Evolutionary conservation across 1,139 yeast genomes (phyloP).

Genomic region (Geotrichum candidum): DNA sequence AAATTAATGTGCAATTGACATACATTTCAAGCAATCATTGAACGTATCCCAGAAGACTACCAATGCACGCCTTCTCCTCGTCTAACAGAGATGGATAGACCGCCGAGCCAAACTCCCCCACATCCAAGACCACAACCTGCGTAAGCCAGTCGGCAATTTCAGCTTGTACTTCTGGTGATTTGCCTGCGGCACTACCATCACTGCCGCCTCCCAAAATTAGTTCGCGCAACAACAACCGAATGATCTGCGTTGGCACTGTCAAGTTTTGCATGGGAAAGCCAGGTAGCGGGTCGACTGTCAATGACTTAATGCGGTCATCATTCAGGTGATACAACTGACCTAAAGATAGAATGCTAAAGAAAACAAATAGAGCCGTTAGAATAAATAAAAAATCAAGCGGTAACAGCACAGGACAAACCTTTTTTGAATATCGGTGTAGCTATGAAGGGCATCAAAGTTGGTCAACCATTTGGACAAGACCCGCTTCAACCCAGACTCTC

Average conservation of each 20-base stretch:
- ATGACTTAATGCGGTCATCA: conserved; percentile 46
- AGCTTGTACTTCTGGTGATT: conserved; percentile 26
- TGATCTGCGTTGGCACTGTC: conserved; percentile 72
- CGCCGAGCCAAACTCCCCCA: conserved; percentile 47
- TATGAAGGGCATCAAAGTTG: conserved; percentile 74
- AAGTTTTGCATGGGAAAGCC: conserved; percentile 57
- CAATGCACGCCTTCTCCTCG: conserved; percentile 50
- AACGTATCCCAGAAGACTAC: neutral
- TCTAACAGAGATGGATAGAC: conserved; percentile 38
- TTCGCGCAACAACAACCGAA: conserved; percentile 66
- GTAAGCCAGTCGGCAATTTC: conserved; percentile 55
- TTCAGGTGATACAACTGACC: conserved; percentile 55
- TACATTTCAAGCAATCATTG: neutral
- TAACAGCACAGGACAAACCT: conserved; percentile 32
- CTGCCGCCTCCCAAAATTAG: conserved; percentile 40
- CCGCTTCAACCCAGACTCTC: conserved; percentile 39
- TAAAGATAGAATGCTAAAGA: conserved; percentile 50
- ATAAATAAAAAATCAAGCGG: neutral
- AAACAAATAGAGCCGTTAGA: no score
- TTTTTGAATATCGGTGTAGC: conserved; percentile 64
- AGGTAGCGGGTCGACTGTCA: conserved; percentile 65
- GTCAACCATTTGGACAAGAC: conserved; percentile 75
- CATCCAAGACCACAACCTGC: conserved; percentile 50
- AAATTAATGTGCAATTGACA: neutral
- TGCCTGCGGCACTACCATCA: conserved; percentile 12